These are phyloP conservation scores for Betula pendula DNA, from an alignment of 306 rosid genomes.

Conservation along the genomic window DNA sequence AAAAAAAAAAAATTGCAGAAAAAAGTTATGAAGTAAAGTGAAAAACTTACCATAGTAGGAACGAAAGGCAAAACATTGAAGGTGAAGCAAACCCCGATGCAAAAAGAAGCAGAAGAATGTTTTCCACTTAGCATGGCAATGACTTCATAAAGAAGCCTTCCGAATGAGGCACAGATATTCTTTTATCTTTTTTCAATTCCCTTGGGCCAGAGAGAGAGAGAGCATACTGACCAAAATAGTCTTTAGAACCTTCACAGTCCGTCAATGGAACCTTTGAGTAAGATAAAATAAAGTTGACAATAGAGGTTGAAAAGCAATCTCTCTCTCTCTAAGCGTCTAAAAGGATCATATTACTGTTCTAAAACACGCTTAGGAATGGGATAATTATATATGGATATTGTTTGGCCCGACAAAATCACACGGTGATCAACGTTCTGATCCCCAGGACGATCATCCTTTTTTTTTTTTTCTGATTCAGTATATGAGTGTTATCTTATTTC, in stretches of 20 bases:
- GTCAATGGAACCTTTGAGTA: conserved; percentile 10
- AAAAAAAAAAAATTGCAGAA: neutral
- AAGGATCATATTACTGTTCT: neutral
- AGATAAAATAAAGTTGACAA: conserved; percentile 12
- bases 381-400: neutral
- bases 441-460: no score
- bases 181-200: neutral
- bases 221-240: conserved; percentile 26
- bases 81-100: conserved; percentile 11
- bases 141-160: conserved; percentile 5
- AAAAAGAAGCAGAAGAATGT: neutral
- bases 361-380: neutral
- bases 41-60: conserved; percentile 8
- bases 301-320: neutral
- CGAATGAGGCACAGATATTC: conserved; percentile 14
- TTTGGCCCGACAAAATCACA: neutral
- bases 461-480: no score
- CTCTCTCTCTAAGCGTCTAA: neutral
- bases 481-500: no score
- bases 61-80: conserved; percentile 11
- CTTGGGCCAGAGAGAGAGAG: conserved; percentile 2
- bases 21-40: conserved; percentile 6
- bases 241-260: conserved; percentile 21
- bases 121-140: conserved; percentile 13
- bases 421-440: neutral